Percentiles rank a stretch among this genome's conserved stretches.
phyloP scores from a whole-genome alignment of 1,284 basidiomycete genomes.

The Violaceomyces palustris region DNA sequence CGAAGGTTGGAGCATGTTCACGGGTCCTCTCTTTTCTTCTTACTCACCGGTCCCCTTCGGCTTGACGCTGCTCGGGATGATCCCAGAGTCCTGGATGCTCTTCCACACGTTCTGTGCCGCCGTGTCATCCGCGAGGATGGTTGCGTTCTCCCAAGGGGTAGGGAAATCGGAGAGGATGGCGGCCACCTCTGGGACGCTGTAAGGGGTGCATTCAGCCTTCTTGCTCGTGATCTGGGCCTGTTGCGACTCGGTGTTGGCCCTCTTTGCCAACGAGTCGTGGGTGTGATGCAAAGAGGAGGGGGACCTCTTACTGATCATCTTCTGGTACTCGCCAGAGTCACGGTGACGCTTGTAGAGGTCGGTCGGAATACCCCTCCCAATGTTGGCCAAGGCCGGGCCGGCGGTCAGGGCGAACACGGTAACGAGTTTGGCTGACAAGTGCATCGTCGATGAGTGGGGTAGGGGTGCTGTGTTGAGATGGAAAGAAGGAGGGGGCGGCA shows the following conservation, averaged over 20 bases:
- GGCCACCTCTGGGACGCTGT: slow-evolving; percentile 31
- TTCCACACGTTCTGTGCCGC: slow-evolving; percentile 49
- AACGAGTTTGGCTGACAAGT: neutral
- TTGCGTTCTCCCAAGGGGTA: slow-evolving; percentile 51
- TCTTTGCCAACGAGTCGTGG: slow-evolving; percentile 7
- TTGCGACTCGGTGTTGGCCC: slow-evolving; percentile 28
- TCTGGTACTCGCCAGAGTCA: slow-evolving; percentile 25
- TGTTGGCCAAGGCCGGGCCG: slow-evolving; percentile 19
- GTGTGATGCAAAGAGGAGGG: too few relatives aligned
- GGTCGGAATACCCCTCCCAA: slow-evolving; percentile 33
- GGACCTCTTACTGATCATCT: slow-evolving; percentile 22
- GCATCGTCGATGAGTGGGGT: too few relatives aligned
- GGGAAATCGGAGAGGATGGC: slow-evolving; percentile 34
- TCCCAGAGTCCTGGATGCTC: slow-evolving; percentile 44
- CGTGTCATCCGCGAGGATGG: slow-evolving; percentile 52
- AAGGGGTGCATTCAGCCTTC: slow-evolving; percentile 33
- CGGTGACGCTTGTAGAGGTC: slow-evolving; percentile 24
- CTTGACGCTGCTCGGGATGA: slow-evolving; percentile 49
- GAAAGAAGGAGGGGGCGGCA: too few relatives aligned
- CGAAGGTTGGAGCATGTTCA: neutral
- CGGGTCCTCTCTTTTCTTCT: neutral
- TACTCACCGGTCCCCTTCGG: slow-evolving; percentile 48
- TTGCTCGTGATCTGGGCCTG: slow-evolving; percentile 21
- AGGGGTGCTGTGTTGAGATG: too few relatives aligned
- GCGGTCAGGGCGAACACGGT: slow-evolving; percentile 1